phyloP scores from a whole-genome alignment of 177 flowering plant species.

The Vitis hybrid region DNA sequence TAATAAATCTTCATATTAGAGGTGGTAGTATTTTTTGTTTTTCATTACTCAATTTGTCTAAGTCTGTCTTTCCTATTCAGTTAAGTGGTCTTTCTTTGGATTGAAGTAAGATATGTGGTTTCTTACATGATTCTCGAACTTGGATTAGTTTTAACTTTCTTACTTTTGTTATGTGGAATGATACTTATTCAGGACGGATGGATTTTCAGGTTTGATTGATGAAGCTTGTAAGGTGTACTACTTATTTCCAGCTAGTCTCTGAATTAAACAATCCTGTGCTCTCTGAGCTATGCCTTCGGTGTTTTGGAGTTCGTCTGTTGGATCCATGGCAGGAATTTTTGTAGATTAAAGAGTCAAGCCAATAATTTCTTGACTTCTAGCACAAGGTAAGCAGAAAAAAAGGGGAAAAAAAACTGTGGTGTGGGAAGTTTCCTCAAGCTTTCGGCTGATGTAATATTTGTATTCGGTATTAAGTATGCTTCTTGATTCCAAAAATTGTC shows the following conservation, averaged over 20 bases:
- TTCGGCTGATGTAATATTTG: not conserved
- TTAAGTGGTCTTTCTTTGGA: not conserved
- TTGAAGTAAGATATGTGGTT: not conserved
- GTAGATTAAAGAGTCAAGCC: not conserved
- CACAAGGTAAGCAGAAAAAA: not conserved
- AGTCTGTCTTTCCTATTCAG: not conserved
- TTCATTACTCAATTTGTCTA: not conserved
- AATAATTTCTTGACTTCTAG: not conserved
- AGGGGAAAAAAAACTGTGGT: not conserved
- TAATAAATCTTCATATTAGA: not conserved
- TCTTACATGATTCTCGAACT: not conserved
- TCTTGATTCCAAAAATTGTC: not conserved
- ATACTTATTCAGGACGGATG: not conserved
- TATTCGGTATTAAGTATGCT: not conserved
- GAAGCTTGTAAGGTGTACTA: too few relatives aligned
- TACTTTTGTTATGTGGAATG: not conserved
- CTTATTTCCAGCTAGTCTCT: not conserved
- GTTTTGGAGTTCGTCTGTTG: not conserved
- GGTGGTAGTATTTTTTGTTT: not conserved
- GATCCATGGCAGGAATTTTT: not conserved
- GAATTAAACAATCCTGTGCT: conserved; percentile 1
- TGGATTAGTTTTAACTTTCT: not conserved
- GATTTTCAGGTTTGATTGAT: conserved; percentile 1
- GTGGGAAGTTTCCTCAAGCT: not conserved
- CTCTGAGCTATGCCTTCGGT: conserved; percentile 5